phyloP scores from a whole-genome alignment of 257 asterid species.

The Solanum pennellii region DNA sequence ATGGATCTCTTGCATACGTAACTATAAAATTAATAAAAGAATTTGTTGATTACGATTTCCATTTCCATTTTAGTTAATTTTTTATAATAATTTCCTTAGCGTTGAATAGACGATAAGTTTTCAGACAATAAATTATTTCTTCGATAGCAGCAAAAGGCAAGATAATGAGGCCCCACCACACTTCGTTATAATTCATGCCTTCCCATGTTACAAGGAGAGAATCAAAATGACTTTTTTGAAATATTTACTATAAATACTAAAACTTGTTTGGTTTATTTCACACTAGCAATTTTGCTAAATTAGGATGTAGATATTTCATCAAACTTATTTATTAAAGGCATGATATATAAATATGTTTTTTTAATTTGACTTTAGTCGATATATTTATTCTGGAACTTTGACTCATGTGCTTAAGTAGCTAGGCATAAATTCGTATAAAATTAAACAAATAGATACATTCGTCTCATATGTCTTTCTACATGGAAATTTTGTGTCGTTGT shows the following conservation, averaged over 20 bases:
- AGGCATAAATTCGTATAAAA: too few species aligned
- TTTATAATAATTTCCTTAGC: not conserved
- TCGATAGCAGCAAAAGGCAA: not conserved
- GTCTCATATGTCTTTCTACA: too few species aligned
- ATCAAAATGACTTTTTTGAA: not conserved
- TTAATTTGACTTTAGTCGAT: accelerated
- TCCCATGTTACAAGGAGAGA: not conserved
- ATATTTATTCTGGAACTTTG: accelerated
- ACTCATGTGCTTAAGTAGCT: not conserved
- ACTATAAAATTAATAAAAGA: not conserved
- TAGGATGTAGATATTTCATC: not conserved
- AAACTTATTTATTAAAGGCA: too few species aligned
- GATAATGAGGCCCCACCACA: not conserved
- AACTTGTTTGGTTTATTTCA: not conserved
- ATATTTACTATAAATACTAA: not conserved
- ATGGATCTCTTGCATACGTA: not conserved
- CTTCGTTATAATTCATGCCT: not conserved
- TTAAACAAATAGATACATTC: too few species aligned
- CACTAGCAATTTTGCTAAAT: not conserved
- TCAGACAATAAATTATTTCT: not conserved
- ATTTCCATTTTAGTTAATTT: not conserved
- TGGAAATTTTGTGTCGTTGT: too few species aligned
- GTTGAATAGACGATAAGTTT: not conserved
- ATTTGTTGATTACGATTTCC: not conserved
- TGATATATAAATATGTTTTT: too few species aligned